Base-by-base conservation (phyloP, 2,329 filamentous ascomycete genomes). In the Claviceps spartinae region DNA sequence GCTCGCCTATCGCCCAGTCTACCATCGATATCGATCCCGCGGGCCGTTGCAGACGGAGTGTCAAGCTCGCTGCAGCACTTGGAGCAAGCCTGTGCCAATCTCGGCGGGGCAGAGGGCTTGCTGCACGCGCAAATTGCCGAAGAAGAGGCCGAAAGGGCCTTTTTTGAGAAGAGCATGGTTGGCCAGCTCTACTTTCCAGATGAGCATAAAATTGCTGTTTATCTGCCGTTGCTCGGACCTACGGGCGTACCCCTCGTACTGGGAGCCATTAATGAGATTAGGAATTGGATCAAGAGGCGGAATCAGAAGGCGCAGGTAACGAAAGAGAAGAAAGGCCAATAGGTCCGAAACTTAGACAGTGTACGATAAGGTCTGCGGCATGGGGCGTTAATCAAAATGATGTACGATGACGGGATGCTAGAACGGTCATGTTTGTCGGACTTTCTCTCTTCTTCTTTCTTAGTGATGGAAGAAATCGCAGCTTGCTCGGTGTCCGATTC, bases 91-190 rank as follows among this genome's bases (percentile, higher is more conserved):
- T 96, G 91, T 62, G 74, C 82, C 24, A 80, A 81, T 50, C 73
- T 97, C 2, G 79, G 79, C 38, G 74, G 72, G 0, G 70, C 72
- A 0, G 77, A 82, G 30, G 90, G 89, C 0, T 71, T 98, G 41
- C 78, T 83, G 56, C 83, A 91, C 64, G 91, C 91, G 0, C 80
- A 87, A 9, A 81, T 88, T 47, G 93, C 93, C 5, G 90, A 96
- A 67, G 78, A 81, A 2, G 88, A 94, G 63, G 91, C 89, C 0
- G 93, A 98, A 66, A 82, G 85, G 55, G 91, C 91, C 0, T 98
- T 98, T 68, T 98, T 98, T 60, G 93, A 98, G 69, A 95, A 95
- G 69, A 95, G 87, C 63, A 98, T 98, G 93, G 93, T 98, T 13
- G 93, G 90, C 0, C 93, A 97, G 70, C 83, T 97, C 2, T 98